phyloP scores from a whole-genome alignment of 2,329 filamentous ascomycete genomes.

The Periconia macrospinosa region DNA sequence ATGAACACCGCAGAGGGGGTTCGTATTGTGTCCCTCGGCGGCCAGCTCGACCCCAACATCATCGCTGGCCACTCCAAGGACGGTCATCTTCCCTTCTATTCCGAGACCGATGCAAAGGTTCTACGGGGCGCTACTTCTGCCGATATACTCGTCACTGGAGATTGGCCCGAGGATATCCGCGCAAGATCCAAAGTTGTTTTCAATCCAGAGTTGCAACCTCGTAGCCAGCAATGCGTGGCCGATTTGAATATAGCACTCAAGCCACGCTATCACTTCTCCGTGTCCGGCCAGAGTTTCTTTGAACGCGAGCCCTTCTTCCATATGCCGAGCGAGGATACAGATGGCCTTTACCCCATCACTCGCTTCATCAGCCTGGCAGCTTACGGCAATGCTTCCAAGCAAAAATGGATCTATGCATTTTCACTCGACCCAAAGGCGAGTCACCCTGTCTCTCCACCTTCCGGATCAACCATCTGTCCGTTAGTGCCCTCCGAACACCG shows the following conservation, averaged over 20 bases:
- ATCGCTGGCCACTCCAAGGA: constrained; percentile 67
- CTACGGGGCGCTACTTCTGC: constrained; percentile 75
- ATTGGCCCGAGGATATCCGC: constrained; percentile 79
- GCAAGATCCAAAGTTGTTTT: constrained; percentile 67
- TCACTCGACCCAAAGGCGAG: constrained; percentile 66
- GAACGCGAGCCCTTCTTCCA: constrained; percentile 94
- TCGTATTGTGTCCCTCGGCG: constrained; percentile 83
- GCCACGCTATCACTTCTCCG: constrained; percentile 88
- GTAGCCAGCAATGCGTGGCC: constrained; percentile 68
- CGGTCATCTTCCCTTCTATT: constrained; percentile 77
- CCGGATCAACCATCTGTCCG: constrained; percentile 75
- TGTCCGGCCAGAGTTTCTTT: constrained; percentile 72
- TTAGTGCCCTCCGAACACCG: constrained; percentile 59
- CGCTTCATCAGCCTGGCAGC: constrained; percentile 88
- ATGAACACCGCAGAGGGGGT: constrained; percentile 90
- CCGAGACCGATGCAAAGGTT: constrained; percentile 72
- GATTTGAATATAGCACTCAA: constrained; percentile 78
- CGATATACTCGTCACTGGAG: constrained; percentile 83
- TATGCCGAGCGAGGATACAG: constrained; percentile 50
- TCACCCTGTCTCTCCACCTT: constrained; percentile 62
- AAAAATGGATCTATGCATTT: constrained; percentile 77
- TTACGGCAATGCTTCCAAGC: constrained; percentile 73
- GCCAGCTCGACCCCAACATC: constrained; percentile 65
- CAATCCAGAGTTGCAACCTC: constrained; percentile 56
- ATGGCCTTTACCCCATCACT: constrained; percentile 66